Base-by-base conservation (phyloP, 2,329 filamentous ascomycete species). In the Setomelanomma holmii region DNA sequence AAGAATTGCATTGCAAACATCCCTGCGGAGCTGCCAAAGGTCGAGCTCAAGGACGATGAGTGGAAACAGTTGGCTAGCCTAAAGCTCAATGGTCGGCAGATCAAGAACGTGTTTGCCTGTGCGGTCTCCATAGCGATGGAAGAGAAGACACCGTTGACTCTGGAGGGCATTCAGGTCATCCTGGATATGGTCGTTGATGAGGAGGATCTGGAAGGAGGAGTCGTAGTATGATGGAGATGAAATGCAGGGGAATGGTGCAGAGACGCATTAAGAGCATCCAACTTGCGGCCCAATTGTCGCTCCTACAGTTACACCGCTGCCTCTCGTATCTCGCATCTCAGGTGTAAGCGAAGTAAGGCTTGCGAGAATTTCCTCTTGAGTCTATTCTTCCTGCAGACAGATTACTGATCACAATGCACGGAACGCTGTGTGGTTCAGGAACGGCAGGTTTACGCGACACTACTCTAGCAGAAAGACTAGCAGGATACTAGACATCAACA, bases 21-120 rank as follows among this genome's bases (percentile, higher is more conserved):
- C 3, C 54, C 49, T 1, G 36, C 40, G 16, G 44, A 38, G 3
- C 19, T 55, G 3, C 11, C 42, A 3, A 53, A 41, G 35, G 65
- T 69, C 41, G 49, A 50, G 23, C 65, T 77, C 45, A 59, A 55
- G 2, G 67, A 70, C 1, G 42, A 47, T 2, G 63, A 76, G 34
- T 46, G 76, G 8, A 56, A 67, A 20, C 50, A 58, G 42, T 60
- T 77, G 14, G 56, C 64, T 1, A 50, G 60, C 30, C 54, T 73
- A 51, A 52, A 63, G 39, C 58, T 78, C 49, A 78, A 78, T 51
- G 75, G 75, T 5, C 56, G 75, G 12, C 72, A 77, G 61, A 78
- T 78, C 63, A 77, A 77, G 67, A 77, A 77, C 46, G 62, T 68
- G 35, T 53, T 77, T 4, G 40, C 50, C 11, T 54, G 48, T 42